Conservation (phyloP, 306 rosid genomes). For the Fragaria vesca region DNA sequence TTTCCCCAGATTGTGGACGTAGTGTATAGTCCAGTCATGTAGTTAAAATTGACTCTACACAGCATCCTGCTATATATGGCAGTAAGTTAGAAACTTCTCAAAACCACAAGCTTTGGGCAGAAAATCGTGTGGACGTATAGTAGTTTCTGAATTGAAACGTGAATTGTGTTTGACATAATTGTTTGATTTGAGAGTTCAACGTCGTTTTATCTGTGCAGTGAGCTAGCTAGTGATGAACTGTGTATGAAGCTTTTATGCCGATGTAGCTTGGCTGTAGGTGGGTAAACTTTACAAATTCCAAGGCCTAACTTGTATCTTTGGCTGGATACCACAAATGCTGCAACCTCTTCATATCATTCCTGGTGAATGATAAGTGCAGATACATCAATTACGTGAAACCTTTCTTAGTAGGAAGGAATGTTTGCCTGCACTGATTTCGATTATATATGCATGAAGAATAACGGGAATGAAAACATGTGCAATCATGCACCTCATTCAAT, state of each 20-base stretch:
- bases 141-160: neutral
- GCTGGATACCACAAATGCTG: constrained; percentile 9
- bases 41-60: constrained; percentile 27
- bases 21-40: neutral
- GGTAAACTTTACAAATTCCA: neutral
- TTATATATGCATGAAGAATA: neutral
- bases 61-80: constrained; percentile 6
- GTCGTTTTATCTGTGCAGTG: neutral
- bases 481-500: constrained; percentile 3
- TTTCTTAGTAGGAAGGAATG: constrained; percentile 11
- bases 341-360: constrained; percentile 10
- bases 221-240: neutral
- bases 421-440: constrained; percentile 5
- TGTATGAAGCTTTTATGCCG: neutral
- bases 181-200: neutral
- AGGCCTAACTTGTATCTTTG: neutral
- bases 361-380: neutral
- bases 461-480: neutral
- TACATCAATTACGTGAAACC: neutral
- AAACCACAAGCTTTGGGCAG: constrained; percentile 23
- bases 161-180: neutral
- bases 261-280: neutral
- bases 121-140: neutral
- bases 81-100: neutral
- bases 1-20: constrained; percentile 14